These are phyloP conservation scores for Aspergillus nomiae DNA, from an alignment of 2,329 filamentous ascomycete species.

Conservation along the genomic window DNA sequence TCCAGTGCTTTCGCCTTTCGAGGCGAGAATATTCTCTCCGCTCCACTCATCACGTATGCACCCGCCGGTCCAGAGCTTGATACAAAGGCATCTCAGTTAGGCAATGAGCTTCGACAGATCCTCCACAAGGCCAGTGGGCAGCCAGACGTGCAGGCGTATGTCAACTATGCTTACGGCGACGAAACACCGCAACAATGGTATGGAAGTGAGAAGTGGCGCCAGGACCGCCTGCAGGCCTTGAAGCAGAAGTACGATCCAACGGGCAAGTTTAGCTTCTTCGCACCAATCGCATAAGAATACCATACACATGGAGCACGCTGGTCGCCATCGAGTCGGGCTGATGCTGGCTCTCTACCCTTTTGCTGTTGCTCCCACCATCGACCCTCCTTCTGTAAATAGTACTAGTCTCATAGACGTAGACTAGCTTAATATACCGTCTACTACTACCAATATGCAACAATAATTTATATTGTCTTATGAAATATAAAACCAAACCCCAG, in stretches of 20 bases:
- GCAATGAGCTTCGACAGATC: conserved; percentile 33
- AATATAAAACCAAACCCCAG: background rate
- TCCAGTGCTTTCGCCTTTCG: conserved; percentile 53
- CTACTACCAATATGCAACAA: too few species aligned
- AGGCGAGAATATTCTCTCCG: conserved; percentile 45
- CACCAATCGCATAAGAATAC: background rate
- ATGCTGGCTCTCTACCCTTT: background rate
- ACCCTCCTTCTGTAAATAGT: background rate
- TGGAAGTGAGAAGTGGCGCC: conserved; percentile 35
- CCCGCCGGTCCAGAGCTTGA: conserved; percentile 27
- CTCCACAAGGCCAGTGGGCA: conserved; percentile 23
- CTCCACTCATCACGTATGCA: conserved; percentile 34
- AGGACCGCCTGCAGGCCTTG: conserved; percentile 30
- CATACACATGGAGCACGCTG: background rate
- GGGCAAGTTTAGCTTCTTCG: conserved; percentile 33
- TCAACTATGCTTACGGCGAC: conserved; percentile 36
- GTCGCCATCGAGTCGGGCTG: too few species aligned
- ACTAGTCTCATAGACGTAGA: background rate
- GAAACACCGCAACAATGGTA: conserved; percentile 31
- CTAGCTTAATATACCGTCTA: background rate
- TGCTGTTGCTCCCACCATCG: background rate
- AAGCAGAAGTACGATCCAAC: conserved; percentile 41
- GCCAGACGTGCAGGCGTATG: conserved; percentile 28
- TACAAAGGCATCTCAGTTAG: conserved; percentile 27
- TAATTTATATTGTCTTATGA: too few species aligned